A percentile compares a stretch with the other conserved stretches of the same genome.
These are phyloP conservation scores for Diaporthe ampelina DNA, from an alignment of 2,329 filamentous ascomycete genomes.

Conservation along the genomic window DNA sequence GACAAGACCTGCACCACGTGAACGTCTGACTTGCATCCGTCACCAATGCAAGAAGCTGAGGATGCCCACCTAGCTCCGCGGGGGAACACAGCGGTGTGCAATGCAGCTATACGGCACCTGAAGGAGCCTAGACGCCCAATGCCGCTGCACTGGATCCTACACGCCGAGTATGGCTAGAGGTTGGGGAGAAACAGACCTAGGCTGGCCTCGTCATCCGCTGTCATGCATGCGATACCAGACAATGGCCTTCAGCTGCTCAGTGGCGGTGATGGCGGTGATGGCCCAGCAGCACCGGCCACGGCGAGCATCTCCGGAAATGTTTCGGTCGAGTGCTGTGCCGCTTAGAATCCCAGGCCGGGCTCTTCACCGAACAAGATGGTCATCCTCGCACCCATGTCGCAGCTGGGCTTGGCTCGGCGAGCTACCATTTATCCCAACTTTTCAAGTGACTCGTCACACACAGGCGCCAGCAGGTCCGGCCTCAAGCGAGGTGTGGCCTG, in stretches of 20 bases:
- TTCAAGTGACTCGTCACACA: slow-evolving; percentile 16
- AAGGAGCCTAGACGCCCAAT: slow-evolving; percentile 7
- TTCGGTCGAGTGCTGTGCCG: slow-evolving; percentile 19
- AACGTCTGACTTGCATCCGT: slow-evolving; percentile 31
- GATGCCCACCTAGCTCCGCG: slow-evolving; percentile 11
- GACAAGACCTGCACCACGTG: slow-evolving; percentile 29
- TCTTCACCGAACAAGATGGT: slow-evolving; percentile 1
- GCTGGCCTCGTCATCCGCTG: slow-evolving; percentile 16
- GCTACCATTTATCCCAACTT: not conserved
- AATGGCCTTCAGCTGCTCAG: slow-evolving; percentile 15
- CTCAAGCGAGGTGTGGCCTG: not conserved
- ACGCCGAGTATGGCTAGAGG: not conserved
- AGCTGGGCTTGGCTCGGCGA: not conserved
- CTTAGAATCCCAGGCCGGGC: not conserved
- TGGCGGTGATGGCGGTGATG: not conserved
- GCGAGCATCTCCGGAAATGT: not conserved
- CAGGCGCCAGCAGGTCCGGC: not conserved
- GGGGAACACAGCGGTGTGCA: slow-evolving; percentile 27
- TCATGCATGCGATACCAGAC: slow-evolving; percentile 15
- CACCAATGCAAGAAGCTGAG: slow-evolving; percentile 5
- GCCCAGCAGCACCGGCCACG: not conserved
- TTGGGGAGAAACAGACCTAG: not conserved
- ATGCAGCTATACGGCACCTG: slow-evolving; percentile 24
- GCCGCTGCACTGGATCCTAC: slow-evolving; percentile 14
- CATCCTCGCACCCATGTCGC: not conserved